These are phyloP conservation scores for Volvox reticuliferus DNA, from an alignment of 139 green algal species.

Conservation along the genomic window DNA sequence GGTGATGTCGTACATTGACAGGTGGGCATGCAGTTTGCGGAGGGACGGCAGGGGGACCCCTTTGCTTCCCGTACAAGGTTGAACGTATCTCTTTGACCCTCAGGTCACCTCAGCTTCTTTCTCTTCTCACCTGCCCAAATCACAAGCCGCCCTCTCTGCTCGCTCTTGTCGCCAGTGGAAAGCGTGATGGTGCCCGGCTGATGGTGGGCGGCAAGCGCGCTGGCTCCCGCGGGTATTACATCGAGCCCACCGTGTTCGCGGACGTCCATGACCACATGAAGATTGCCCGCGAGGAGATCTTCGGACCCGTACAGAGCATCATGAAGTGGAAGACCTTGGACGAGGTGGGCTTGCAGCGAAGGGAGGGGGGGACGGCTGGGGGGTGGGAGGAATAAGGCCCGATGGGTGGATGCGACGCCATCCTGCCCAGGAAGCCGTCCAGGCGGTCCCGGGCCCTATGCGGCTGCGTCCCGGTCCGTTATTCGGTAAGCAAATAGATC, in stretches of 20 bases:
- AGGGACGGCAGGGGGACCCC: too few relatives aligned
- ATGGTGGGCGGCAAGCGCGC: slow-evolving; percentile 50
- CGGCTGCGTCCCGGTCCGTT: too few relatives aligned
- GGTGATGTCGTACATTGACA: slow-evolving; percentile 69
- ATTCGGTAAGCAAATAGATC: too few relatives aligned
- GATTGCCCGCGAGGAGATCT: slow-evolving; percentile 78
- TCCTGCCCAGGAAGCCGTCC: too few relatives aligned
- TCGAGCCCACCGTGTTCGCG: slow-evolving; percentile 83
- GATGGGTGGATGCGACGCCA: too few relatives aligned
- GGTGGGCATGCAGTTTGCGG: neutral
- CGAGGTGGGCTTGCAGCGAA: slow-evolving; percentile 60
- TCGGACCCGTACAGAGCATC: slow-evolving; percentile 79
- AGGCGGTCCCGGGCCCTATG: too few relatives aligned
- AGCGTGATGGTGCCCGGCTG: slow-evolving; percentile 67
- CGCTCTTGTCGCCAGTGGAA: slow-evolving; percentile 36
- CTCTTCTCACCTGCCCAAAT: too few relatives aligned
- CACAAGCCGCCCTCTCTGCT: too few relatives aligned
- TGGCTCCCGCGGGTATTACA: slow-evolving; percentile 73
- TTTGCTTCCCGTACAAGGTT: too few relatives aligned
- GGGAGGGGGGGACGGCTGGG: neutral
- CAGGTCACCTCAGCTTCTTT: too few relatives aligned
- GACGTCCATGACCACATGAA: slow-evolving; percentile 76
- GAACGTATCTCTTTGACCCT: too few relatives aligned
- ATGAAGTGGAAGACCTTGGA: slow-evolving; percentile 78
- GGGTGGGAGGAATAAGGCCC: neutral